Base-by-base conservation (phyloP, 106 monocot species). In the Phalaenopsis aphrodite region DNA sequence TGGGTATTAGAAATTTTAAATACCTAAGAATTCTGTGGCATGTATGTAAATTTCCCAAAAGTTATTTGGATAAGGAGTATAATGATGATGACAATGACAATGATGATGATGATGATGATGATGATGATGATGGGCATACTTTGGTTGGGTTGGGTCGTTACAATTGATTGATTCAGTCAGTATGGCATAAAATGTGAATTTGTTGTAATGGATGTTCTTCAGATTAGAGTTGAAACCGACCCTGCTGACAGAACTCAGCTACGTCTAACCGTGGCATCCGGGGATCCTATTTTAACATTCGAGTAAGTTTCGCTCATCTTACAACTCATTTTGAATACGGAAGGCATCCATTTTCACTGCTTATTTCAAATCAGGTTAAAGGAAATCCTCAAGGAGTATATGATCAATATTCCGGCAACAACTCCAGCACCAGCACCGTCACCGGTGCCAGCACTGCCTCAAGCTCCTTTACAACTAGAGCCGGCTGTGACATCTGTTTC, bases 151-250 rank as follows among this genome's bases (percentile, higher is more conserved):
- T 18, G 3, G 14, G 18, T 19, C 4, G 1, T 58, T 4, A 58
- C 57, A 58, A 58, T 19, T 18, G 57, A 58, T 19, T 58, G 18
- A 1, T 48, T 58, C 57, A 58, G 19, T 58, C 57, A 58, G 48
- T 0, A 6, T 48, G 48, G 48, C 48, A 1, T 0, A 61, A n/a
- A 21, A n/a, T 39, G 1, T 69, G 3, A 9, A 3, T 69, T 21
- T 69, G 12, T 38, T 69, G 9, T 36, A 14, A 10, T 69, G 12
- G 38, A 38, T 39, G 15, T 69, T 74, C 42, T 77, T 75, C 72
- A 99, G 98, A 55, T 95, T 72, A 90, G 98, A 86, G 88, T 99
- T 77, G 98, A 99, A 82, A 99, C 98, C 1, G 98, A 99, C 82
- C 94, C 98, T 41, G 80, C 94, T 55, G 98, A 99, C 71, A 88